Evolutionary conservation across 2,329 filamentous ascomycete species (phyloP).

Genomic region (Chaetothyriales sp.): DNA sequence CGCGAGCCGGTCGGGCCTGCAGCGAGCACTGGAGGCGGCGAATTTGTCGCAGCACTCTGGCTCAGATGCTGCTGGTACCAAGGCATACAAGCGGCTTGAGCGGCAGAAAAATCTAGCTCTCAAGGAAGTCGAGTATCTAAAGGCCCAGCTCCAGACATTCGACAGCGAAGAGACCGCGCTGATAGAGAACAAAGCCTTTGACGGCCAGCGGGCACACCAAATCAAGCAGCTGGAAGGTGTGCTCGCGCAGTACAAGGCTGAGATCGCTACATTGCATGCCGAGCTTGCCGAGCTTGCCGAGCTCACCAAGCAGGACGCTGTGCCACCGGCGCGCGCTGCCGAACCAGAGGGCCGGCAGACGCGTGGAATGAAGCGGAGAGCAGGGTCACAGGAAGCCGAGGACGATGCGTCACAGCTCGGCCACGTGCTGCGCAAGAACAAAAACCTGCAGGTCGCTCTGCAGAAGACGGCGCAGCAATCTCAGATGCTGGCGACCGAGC

Average conservation of each 20-base stretch:
- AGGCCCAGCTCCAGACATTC: slow-evolving; percentile 78
- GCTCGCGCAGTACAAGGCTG: slow-evolving; percentile 71
- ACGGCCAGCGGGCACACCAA: slow-evolving; percentile 53
- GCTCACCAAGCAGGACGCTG: slow-evolving; percentile 50
- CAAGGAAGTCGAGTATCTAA: slow-evolving; percentile 88
- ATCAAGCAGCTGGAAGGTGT: slow-evolving; percentile 74
- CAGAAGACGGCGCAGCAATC: slow-evolving; percentile 55
- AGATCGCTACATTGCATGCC: slow-evolving; percentile 59
- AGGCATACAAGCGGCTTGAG: slow-evolving; percentile 62
- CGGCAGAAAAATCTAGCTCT: slow-evolving; percentile 71
- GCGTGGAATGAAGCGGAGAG: slow-evolving; percentile 49
- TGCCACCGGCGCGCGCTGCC: slow-evolving; percentile 25
- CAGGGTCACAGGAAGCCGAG: slow-evolving; percentile 29
- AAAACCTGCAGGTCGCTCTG: slow-evolving; percentile 68
- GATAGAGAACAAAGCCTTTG: slow-evolving; percentile 56
- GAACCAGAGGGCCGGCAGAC: slow-evolving; percentile 22
- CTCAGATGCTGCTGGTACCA: slow-evolving; percentile 36
- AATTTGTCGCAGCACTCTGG: slow-evolving; percentile 35
- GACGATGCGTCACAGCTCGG: slow-evolving; percentile 59
- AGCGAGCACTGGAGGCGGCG: slow-evolving; percentile 56
- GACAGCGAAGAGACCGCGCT: slow-evolving; percentile 81
- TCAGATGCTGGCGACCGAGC: slow-evolving; percentile 59
- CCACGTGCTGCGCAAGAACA: slow-evolving; percentile 73
- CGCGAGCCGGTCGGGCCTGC: slow-evolving; percentile 51
- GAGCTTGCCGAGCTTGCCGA: slow-evolving; percentile 60